These are phyloP conservation scores for Pulveroboletus sp. DNA, from an alignment of 768 basidiomycete species.

Conservation along the genomic window DNA sequence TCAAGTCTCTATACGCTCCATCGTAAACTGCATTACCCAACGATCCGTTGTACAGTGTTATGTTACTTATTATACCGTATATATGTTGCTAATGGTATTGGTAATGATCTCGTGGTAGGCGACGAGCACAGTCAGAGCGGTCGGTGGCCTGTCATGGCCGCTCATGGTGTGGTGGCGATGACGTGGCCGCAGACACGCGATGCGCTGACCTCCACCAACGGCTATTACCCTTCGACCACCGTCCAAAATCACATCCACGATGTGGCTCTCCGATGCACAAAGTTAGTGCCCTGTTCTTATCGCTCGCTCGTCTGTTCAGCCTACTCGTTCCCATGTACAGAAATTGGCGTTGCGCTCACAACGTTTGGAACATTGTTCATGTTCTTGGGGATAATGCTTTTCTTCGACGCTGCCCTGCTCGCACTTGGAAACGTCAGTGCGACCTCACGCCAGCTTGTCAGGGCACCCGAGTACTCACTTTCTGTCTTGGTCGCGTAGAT, in stretches of 20 bases:
- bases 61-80: slow-evolving; percentile 10
- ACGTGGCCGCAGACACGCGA: slow-evolving; percentile 12
- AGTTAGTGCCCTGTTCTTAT: slow-evolving; percentile 23
- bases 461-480: slow-evolving; percentile 2
- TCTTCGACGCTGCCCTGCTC: slow-evolving; percentile 93
- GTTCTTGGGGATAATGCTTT: slow-evolving; percentile 90
- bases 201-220: not conserved
- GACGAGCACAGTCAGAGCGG: too few species aligned
- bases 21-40: slow-evolving; percentile 20
- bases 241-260: slow-evolving; percentile 14
- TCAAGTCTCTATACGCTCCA: slow-evolving; percentile 23
- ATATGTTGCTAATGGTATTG: not conserved
- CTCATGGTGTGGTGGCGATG: slow-evolving; percentile 13
- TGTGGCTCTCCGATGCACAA: slow-evolving; percentile 55
- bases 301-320: not conserved
- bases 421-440: slow-evolving; percentile 92
- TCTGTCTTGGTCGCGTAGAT: slow-evolving; percentile 47
- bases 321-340: slow-evolving; percentile 37
- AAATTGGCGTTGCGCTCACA: slow-evolving; percentile 95
- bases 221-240: slow-evolving; percentile 4
- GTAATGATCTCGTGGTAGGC: not conserved
- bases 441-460: not conserved
- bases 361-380: slow-evolving; percentile 95
- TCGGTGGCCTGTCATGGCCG: too few species aligned
- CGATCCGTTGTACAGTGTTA: slow-evolving; percentile 12